phyloP scores from a whole-genome alignment of 164 flowering plant genomes.

The Liriodendron chinense region DNA sequence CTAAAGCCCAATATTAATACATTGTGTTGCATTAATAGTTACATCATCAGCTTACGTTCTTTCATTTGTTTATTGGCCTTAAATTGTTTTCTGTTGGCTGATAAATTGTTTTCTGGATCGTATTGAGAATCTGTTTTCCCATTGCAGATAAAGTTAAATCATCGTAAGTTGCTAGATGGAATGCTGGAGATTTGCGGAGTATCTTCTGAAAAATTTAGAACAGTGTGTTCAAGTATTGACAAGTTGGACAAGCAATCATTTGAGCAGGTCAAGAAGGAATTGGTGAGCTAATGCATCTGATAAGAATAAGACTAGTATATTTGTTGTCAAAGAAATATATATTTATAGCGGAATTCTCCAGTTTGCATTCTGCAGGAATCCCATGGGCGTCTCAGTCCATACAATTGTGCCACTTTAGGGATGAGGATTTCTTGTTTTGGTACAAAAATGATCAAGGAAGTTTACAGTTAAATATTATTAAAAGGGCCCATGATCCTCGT shows the following conservation, averaged over 20 bases:
- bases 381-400: background rate
- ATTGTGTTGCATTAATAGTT: background rate
- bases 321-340: background rate
- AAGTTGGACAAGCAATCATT: conserved; percentile 90
- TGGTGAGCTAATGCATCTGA: conserved; percentile 43
- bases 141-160: conserved; percentile 81
- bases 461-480: background rate
- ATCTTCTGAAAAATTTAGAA: conserved; percentile 83
- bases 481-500: background rate
- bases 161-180: conserved; percentile 84
- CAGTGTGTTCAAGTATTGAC: conserved; percentile 96
- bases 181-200: conserved; percentile 97
- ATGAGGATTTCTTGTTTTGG: background rate
- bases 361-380: background rate
- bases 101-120: background rate
- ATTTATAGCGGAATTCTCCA: background rate
- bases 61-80: background rate
- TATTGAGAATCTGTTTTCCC: conserved; percentile 5
- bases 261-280: conserved; percentile 76
- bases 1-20: too few relatives aligned
- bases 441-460: background rate
- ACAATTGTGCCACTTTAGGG: background rate
- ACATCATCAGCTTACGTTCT: background rate
- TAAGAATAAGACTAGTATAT: background rate
- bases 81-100: background rate